A percentile compares a stretch with the other conserved stretches of the same genome.
phyloP scores from a whole-genome alignment of 192 early-diverging fungal genomes.

The Chytriomyces sp. region DNA sequence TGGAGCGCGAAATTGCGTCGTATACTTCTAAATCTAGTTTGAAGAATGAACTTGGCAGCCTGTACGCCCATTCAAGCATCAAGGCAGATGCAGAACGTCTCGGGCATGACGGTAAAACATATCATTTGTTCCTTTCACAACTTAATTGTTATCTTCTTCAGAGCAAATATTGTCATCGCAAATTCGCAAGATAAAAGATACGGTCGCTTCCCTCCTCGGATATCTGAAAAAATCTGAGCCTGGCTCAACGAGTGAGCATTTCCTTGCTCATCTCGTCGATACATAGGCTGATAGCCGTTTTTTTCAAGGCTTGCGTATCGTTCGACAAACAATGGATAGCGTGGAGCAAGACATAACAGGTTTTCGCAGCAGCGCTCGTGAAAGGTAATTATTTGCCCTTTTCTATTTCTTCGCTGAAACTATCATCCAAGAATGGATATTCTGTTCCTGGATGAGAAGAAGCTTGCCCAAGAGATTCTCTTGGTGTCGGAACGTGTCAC shows the following conservation, averaged over 20 bases:
- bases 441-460: slow-evolving; percentile 18
- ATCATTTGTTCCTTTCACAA: background rate
- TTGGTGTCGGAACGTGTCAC: background rate
- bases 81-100: background rate
- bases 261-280: background rate
- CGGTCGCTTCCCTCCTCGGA: background rate
- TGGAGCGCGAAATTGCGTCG: slow-evolving; percentile 22
- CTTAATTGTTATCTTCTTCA: background rate
- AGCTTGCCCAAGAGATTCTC: background rate
- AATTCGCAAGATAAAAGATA: slow-evolving; percentile 18
- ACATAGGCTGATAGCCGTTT: background rate
- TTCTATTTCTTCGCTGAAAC: background rate
- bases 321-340: slow-evolving; percentile 22
- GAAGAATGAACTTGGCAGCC: slow-evolving; percentile 4
- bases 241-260: slow-evolving; percentile 7
- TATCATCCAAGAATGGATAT: slow-evolving; percentile 11
- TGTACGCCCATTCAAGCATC: background rate
- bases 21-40: background rate
- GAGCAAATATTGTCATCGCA: slow-evolving; percentile 1
- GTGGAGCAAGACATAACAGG: slow-evolving; percentile 14
- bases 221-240: background rate
- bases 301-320: slow-evolving; percentile 11
- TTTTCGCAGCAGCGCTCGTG: background rate
- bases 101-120: background rate
- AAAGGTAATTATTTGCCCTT: background rate